Percentiles rank a stretch among this genome's conserved stretches.
phyloP scores from a whole-genome alignment of 2,329 filamentous ascomycete genomes.

The Phaeosphaeriaceae sp. region DNA sequence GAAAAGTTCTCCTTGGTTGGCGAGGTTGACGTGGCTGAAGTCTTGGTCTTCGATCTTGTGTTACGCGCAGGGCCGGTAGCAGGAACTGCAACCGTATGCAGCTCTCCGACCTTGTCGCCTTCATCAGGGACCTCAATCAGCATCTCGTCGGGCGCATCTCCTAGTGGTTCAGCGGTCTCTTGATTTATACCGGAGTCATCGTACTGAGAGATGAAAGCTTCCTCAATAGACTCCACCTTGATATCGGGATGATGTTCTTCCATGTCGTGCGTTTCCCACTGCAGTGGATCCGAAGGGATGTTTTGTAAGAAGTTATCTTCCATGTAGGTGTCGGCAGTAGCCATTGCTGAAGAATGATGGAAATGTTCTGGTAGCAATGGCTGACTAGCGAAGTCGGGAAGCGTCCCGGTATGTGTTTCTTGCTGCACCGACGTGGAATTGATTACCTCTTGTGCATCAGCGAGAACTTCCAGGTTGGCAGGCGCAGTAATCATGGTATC shows the following conservation, averaged over 20 bases:
- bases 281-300: constrained; percentile 2
- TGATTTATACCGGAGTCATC: constrained; percentile 10
- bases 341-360: background rate
- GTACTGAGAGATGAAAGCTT: constrained; percentile 14
- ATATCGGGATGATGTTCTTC: constrained; percentile 23
- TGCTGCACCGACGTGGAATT: constrained; percentile 13
- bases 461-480: constrained; percentile 1
- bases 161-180: constrained; percentile 1
- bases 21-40: constrained; percentile 25
- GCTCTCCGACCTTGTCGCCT: constrained; percentile 28
- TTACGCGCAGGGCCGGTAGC: constrained; percentile 37
- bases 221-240: constrained; percentile 43
- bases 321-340: background rate
- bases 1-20: constrained; percentile 23
- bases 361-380: background rate
- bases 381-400: background rate
- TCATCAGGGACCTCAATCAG: constrained; percentile 26
- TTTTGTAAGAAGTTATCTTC: constrained; percentile 14
- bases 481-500: constrained; percentile 13
- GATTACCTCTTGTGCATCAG: background rate
- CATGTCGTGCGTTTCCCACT: constrained; percentile 5
- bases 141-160: constrained; percentile 15
- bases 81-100: constrained; percentile 25
- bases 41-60: constrained; percentile 41
- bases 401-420: constrained; percentile 1